These are phyloP conservation scores for Batrachochytrium dendrobatidis DNA, from an alignment of 371 early-diverging fungal genomes.

Conservation along the genomic window DNA sequence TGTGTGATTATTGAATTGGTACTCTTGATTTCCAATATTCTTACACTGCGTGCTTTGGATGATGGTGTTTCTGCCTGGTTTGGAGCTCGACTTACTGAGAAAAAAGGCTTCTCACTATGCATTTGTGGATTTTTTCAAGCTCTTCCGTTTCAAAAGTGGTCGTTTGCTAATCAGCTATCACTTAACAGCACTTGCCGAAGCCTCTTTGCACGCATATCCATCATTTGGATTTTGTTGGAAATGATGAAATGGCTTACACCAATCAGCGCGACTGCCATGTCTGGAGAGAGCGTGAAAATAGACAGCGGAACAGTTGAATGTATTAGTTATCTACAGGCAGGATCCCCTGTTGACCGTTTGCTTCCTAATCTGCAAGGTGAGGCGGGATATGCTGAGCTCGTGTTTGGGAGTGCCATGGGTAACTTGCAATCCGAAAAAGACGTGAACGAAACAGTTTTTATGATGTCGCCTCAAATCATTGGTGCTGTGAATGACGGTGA, in stretches of 20 bases:
- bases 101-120: conserved; percentile 13
- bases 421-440: conserved; percentile 15
- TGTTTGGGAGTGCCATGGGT: conserved; percentile 27
- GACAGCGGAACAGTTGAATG: conserved; percentile 1
- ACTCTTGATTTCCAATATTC: conserved; percentile 15
- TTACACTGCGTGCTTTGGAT: conserved; percentile 14
- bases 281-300: conserved; percentile 1
- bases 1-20: conserved; percentile 17
- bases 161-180: conserved; percentile 18
- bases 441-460: not conserved
- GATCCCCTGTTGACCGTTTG: conserved; percentile 7
- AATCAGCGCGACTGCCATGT: conserved; percentile 14
- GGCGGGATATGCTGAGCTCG: conserved; percentile 19
- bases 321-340: not conserved
- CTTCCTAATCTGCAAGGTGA: conserved; percentile 15
- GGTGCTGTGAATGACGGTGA: conserved; percentile 19
- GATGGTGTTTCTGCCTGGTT: conserved; percentile 5
- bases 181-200: conserved; percentile 21
- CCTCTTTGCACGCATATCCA: conserved; percentile 5
- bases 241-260: conserved; percentile 11
- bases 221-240: conserved; percentile 14
- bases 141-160: conserved; percentile 9
- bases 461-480: conserved; percentile 18
- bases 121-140: conserved; percentile 23
- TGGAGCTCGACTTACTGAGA: conserved; percentile 6